Base-by-base conservation (phyloP, 768 basidiomycete genomes). In the Dioszegia hungarica region DNA sequence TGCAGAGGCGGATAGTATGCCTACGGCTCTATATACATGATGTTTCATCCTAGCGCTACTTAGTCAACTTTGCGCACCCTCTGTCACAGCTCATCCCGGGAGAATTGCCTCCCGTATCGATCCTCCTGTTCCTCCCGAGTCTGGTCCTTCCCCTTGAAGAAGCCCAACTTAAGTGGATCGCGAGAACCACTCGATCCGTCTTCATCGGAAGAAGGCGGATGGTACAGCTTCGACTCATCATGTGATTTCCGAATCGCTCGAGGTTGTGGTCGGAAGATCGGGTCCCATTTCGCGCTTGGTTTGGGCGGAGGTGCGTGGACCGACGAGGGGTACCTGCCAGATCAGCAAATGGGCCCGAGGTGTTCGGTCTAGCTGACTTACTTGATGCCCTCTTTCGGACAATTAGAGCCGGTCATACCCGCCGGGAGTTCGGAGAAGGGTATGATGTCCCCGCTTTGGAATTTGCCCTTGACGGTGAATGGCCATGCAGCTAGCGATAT, bases 311-410 rank as follows among this genome's bases (percentile, higher is more conserved):
- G 40, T 0, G 34, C 27, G 24, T 57, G 46, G 5, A 56, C 24
- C 15, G 65, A 61, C 2, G 67, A 61, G 5, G 69, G 67, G 52
- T 71, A 71, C 14, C 72, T 73, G 45, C 1, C 19, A 24, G n/a
- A 37, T 15, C 28, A 15, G 20, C 22, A 49, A 28, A 1, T 49
- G 41, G 27, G 19, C 33, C 1, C 3, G 29, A 14, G n/a, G n/a
- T n/a, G n/a, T n/a, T 27, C 20, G 11, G 15, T 12, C 28, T 14
- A 14, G 2, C 5, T 33, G 17, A 51, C 68, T 54, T 47, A 71
- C 72, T 61, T 40, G 27, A 74, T 71, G 9, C 72, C 72, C 29
- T 74, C 72, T 0, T 39, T 22, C 8, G 72, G 72, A 47, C 72
- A 74, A 31, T 62, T 69, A 5, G 68, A 63, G 8, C 25, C n/a